Evolutionary conservation across 257 asterid genomes (phyloP).

Genomic region (Solanum chilense): DNA sequence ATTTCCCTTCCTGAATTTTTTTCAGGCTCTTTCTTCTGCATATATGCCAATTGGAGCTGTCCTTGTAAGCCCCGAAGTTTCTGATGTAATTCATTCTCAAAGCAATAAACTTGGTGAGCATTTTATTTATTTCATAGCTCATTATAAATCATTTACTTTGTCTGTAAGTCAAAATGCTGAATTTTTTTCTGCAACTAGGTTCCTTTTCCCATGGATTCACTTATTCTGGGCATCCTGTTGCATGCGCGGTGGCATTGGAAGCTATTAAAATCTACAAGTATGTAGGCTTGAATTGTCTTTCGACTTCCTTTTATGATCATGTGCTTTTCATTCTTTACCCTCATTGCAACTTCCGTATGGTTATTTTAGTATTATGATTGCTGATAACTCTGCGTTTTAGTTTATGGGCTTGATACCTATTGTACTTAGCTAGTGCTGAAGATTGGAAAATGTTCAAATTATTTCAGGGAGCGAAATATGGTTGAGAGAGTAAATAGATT

Average conservation of each 20-base stretch:
- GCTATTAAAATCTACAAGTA: conserved; percentile 85
- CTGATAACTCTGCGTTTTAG: not conserved
- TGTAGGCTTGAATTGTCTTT: conserved; percentile 1
- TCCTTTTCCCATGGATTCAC: conserved; percentile 92
- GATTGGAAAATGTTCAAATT: not conserved
- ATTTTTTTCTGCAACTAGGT: conserved; percentile 23
- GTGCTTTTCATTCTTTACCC: not conserved
- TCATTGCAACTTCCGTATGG: not conserved
- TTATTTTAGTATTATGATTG: not conserved
- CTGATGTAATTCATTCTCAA: conserved; percentile 76
- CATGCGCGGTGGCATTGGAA: conserved; percentile 96
- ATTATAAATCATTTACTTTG: not conserved
- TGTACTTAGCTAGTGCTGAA: not conserved
- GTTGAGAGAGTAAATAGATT: conserved; percentile 58
- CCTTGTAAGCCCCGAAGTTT: conserved; percentile 70
- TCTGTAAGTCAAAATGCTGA: not conserved
- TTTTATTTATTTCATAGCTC: not conserved
- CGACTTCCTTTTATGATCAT: not conserved
- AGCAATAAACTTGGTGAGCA: conserved; percentile 81
- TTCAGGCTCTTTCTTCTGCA: conserved; percentile 92
- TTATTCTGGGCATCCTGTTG: conserved; percentile 91
- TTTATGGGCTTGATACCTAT: not conserved
- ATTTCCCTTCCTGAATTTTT: not conserved
- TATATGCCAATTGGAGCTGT: conserved; percentile 95
- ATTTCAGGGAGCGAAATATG: conserved; percentile 67